Evolutionary conservation across 768 basidiomycete species (phyloP), one percentile per base, ranked within the genome.

Genomic region (Russula foetens): DNA sequence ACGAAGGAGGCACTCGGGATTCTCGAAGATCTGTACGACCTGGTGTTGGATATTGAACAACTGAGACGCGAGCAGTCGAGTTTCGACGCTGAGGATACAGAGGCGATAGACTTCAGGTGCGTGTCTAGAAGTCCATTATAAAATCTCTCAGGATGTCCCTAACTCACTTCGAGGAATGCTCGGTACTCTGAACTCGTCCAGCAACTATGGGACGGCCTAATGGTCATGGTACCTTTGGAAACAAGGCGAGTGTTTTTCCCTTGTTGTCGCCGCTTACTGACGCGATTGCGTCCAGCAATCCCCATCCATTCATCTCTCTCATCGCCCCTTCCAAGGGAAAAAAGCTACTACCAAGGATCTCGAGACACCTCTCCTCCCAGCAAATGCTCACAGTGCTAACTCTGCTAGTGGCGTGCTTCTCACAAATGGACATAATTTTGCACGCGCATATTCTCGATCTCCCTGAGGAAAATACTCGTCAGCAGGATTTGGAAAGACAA

Each of bases 231-330:
- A 5, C 92, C 93, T 43, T 81, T 98, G 19, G 94, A 94, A 70
- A 88, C 90, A n/a, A 94, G 93, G 94, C 92, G 63, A 41, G 76
- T 63, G 0, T 43, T 29, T 28, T 39, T 6, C 19, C 9, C 31
- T 31, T 9, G 35, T 26, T 17, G 28, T 31, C 7, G 11, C 23
- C 38, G 21, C 31, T 39, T 12, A 11, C 26, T 55, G 41, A 59
- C 19, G 17, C 21, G 28, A 11, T 24, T 41, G 23, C 5, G 50
- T 49, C 1, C 66, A 95, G 95, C 71, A 81, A 89, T 63, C 96
- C 96, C 3, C 97, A 99, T 75, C 97, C 97, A 2, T 98, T 99
- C 75, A 85, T 99, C 66, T 93, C 95, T 3, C 79, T 99, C 35
- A 80, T 99, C 50, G 81, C 80, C 21, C 86, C 91, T 4, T 82